Evolutionary conservation across 805 yeast species (phyloP).

Genomic region (Suhomyces kilbournensis): DNA sequence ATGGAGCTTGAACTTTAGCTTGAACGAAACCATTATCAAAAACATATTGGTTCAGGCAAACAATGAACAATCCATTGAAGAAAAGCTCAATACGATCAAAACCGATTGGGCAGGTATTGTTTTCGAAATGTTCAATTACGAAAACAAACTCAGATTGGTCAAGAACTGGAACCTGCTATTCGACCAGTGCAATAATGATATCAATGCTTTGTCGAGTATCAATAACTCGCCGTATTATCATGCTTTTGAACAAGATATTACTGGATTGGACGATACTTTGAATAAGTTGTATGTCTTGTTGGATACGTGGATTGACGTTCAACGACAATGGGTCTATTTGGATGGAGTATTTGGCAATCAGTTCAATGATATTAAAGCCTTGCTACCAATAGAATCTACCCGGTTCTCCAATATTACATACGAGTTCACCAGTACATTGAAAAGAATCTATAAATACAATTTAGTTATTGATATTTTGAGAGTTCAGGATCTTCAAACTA

Average conservation of each 20-base stretch:
- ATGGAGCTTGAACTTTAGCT: conserved; percentile 50
- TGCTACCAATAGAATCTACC: conserved; percentile 67
- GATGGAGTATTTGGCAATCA: conserved; percentile 67
- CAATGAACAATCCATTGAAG: conserved; percentile 67
- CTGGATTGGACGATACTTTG: conserved; percentile 55
- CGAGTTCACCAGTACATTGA: conserved; percentile 56
- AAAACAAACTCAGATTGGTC: conserved; percentile 52
- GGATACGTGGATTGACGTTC: conserved; percentile 78
- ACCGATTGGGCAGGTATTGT: conserved; percentile 52
- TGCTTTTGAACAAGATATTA: conserved; percentile 57
- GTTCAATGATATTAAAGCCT: conserved; percentile 53
- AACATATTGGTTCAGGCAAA: conserved; percentile 60
- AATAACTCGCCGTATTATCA: conserved; percentile 60
- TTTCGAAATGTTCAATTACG: conserved; percentile 54
- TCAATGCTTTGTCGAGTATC: conserved; percentile 66
- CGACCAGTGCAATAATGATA: conserved; percentile 55
- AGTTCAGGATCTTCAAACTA: conserved; percentile 45
- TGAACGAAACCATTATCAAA: conserved; percentile 46
- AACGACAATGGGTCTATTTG: conserved; percentile 83
- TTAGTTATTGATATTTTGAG: conserved; percentile 54
- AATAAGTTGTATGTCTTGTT: conserved; percentile 49
- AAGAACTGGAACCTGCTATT: conserved; percentile 66
- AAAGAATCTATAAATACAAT: conserved; percentile 46
- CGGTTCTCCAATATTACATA: conserved; percentile 61
- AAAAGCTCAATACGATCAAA: conserved; percentile 48